These are phyloP conservation scores for Epichloe sibirici DNA, from an alignment of 2,329 filamentous ascomycete species.

Conservation along the genomic window DNA sequence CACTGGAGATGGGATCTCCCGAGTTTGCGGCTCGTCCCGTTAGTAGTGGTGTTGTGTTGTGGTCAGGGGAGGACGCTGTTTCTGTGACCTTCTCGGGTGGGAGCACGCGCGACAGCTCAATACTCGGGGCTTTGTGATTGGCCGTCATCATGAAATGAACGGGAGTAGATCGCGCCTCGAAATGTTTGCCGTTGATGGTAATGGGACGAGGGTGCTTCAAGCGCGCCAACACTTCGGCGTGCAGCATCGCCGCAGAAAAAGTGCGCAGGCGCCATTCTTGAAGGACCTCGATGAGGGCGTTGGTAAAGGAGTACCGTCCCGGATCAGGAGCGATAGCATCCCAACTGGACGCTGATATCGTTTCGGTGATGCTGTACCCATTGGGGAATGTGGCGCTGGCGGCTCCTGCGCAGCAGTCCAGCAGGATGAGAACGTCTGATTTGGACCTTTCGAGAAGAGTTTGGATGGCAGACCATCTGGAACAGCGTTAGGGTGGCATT, in stretches of 20 bases:
- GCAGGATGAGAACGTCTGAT: conserved; percentile 44
- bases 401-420: conserved; percentile 48
- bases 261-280: conserved; percentile 42
- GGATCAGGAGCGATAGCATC: conserved; percentile 48
- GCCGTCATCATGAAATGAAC: conserved; percentile 53
- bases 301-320: conserved; percentile 47
- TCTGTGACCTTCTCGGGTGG: conserved; percentile 14
- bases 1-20: conserved; percentile 11
- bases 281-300: conserved; percentile 45
- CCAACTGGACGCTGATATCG: conserved; percentile 50
- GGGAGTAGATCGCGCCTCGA: conserved; percentile 45
- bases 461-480: conserved; percentile 47
- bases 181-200: conserved; percentile 43
- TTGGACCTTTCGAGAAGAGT: conserved; percentile 43
- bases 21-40: conserved; percentile 16
- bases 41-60: conserved; percentile 9
- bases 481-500: neutral
- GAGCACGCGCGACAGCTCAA: conserved; percentile 34
- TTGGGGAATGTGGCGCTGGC: conserved; percentile 47
- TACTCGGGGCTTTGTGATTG: conserved; percentile 46
- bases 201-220: conserved; percentile 47
- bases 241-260: conserved; percentile 49
- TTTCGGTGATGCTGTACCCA: conserved; percentile 47
- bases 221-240: conserved; percentile 47
- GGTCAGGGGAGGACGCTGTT: conserved; percentile 12